A percentile compares a stretch with the other conserved stretches of the same genome.
These are phyloP conservation scores for Leccinum disarticulatum DNA, from an alignment of 768 basidiomycete species.

Conservation along the genomic window DNA sequence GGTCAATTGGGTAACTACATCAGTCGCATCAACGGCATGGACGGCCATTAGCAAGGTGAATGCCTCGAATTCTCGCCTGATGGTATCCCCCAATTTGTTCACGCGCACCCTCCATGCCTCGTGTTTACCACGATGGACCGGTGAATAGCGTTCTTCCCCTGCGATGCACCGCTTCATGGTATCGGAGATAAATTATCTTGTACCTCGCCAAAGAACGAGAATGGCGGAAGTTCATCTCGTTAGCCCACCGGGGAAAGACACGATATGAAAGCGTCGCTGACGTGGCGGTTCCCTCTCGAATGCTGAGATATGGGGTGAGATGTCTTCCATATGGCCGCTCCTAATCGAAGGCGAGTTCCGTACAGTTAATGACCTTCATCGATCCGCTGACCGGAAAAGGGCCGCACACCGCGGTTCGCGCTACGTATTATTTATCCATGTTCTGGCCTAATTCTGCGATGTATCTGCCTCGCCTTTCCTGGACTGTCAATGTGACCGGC, in stretches of 20 bases:
- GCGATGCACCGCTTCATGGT: slow-evolving; percentile 27
- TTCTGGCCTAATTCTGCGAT: slow-evolving; percentile 20
- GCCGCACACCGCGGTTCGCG: slow-evolving; percentile 12
- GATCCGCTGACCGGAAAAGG: slow-evolving; percentile 10
- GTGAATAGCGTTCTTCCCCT: slow-evolving; percentile 21
- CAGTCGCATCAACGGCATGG: slow-evolving; percentile 9
- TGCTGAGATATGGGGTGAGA: neutral
- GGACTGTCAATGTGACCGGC: slow-evolving; percentile 33
- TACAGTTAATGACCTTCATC: slow-evolving; percentile 15
- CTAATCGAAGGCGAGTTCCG: slow-evolving; percentile 8
- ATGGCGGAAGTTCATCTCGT: slow-evolving; percentile 19
- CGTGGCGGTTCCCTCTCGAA: slow-evolving; percentile 3
- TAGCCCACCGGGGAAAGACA: slow-evolving; percentile 18
- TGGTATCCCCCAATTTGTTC: slow-evolving; percentile 13
- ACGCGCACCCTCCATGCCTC: slow-evolving; percentile 25
- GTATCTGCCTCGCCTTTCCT: slow-evolving; percentile 37
- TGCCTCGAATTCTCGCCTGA: slow-evolving; percentile 10
- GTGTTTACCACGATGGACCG: slow-evolving; percentile 33
- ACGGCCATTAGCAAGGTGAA: slow-evolving; percentile 13
- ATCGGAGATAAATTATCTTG: slow-evolving; percentile 31
- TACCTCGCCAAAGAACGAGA: slow-evolving; percentile 18
- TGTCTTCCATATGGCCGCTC: neutral
- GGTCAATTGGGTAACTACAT: slow-evolving; percentile 5
- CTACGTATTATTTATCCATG: slow-evolving; percentile 24
- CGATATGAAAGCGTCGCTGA: slow-evolving; percentile 3